Evolutionary conservation across 2,329 filamentous ascomycete species (phyloP).

Genomic region (Botrytis elliptica): DNA sequence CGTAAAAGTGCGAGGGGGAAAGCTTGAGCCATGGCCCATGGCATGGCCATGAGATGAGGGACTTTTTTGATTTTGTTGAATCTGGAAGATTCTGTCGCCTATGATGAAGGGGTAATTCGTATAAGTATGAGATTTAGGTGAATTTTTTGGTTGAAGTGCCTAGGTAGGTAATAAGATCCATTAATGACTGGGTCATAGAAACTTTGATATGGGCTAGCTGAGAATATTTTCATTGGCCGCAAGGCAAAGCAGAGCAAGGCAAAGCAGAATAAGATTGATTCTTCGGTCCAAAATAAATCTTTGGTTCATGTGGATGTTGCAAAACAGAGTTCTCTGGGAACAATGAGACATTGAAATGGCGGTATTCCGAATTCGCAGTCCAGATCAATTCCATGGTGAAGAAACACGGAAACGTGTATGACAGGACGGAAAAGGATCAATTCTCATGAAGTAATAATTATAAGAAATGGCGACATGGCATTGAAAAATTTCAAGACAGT

Average conservation of each 20-base stretch:
- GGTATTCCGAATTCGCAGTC: conserved; percentile 3
- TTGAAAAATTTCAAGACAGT: conserved; percentile 9
- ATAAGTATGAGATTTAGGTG: conserved; percentile 1
- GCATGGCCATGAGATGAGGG: background rate
- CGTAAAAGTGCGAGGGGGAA: background rate
- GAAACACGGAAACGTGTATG: background rate
- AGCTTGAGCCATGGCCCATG: background rate
- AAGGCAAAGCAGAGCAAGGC: no score
- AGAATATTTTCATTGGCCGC: background rate
- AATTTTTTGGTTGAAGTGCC: no score
- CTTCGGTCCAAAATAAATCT: background rate
- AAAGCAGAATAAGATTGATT: background rate
- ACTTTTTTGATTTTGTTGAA: background rate
- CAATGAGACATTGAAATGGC: conserved; percentile 16
- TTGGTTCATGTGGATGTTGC: conserved; percentile 8
- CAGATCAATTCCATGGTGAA: background rate
- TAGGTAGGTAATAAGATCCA: background rate
- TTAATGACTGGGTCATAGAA: background rate
- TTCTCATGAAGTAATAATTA: conserved; percentile 18
- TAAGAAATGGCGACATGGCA: conserved; percentile 13
- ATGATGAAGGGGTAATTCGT: conserved; percentile 16
- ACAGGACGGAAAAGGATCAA: background rate
- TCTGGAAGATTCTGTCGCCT: conserved; percentile 11
- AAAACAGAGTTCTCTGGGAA: background rate
- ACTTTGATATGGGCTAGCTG: background rate